Percentiles rank a stretch among this genome's conserved stretches.
phyloP scores from a whole-genome alignment of 805 yeast genomes.

The Tetrapisispora phaffii region DNA sequence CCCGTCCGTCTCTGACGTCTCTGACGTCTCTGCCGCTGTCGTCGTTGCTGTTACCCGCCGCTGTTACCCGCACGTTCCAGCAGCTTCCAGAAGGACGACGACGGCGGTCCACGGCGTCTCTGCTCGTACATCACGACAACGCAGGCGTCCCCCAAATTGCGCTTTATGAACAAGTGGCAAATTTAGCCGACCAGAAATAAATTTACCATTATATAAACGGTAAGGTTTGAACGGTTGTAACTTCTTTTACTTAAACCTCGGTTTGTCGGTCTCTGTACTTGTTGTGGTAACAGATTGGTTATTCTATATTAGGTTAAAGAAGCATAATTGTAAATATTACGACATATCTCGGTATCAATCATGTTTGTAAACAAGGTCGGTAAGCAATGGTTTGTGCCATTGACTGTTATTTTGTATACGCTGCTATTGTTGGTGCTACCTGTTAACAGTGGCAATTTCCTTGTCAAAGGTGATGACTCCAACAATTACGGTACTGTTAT shows the following conservation, averaged over 20 bases:
- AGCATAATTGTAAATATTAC: too few relatives aligned
- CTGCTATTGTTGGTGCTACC: constrained; percentile 26
- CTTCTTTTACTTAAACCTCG: too few relatives aligned
- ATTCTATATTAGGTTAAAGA: neutral
- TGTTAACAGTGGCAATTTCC: constrained; percentile 15
- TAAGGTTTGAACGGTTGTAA: too few relatives aligned
- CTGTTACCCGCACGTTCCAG: neutral
- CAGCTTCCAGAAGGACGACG: neutral
- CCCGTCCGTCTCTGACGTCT: too few relatives aligned
- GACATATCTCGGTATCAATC: neutral
- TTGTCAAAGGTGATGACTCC: constrained; percentile 31
- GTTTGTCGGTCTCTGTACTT: too few relatives aligned
- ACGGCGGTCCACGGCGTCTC: neutral
- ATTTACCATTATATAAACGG: too few relatives aligned
- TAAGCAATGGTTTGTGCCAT: constrained; percentile 41
- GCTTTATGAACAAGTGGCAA: neutral
- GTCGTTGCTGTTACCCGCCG: neutral
- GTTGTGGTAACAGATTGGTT: too few relatives aligned
- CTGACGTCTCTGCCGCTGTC: too few relatives aligned
- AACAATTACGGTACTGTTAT: constrained; percentile 59
- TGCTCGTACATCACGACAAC: neutral
- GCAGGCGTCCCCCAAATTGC: too few relatives aligned
- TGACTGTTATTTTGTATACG: constrained; percentile 27
- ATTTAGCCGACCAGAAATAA: neutral
- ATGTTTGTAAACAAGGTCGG: neutral